These are phyloP conservation scores for Colletotrichum aenigma DNA, from an alignment of 2,329 filamentous ascomycete species.

Conservation along the genomic window DNA sequence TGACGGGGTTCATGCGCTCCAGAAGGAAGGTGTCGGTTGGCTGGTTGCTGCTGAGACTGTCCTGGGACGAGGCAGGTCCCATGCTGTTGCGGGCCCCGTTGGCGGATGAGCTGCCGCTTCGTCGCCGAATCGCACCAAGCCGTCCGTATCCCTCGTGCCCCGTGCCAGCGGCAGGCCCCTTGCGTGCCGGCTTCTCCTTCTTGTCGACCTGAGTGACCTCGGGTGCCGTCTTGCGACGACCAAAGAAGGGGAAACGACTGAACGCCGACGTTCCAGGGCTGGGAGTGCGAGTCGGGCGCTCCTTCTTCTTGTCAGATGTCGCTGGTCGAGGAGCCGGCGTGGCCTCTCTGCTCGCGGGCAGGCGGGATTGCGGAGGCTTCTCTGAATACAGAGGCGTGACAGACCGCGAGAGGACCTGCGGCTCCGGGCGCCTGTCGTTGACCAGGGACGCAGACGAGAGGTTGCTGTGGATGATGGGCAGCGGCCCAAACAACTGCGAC, in stretches of 20 bases:
- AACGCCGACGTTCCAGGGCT: constrained; percentile 64
- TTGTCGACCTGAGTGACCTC: constrained; percentile 55
- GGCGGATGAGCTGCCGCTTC: constrained; percentile 64
- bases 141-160: constrained; percentile 87
- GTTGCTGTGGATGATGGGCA: constrained; percentile 68
- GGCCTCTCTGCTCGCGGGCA: constrained; percentile 36
- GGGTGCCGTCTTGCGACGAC: constrained; percentile 69
- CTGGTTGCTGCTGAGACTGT: constrained; percentile 50
- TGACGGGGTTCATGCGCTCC: constrained; percentile 68
- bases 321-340: constrained; percentile 32
- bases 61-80: constrained; percentile 52
- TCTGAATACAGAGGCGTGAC: constrained; percentile 35
- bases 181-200: constrained; percentile 64
- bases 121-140: constrained; percentile 63
- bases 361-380: constrained; percentile 27
- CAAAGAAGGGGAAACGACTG: constrained; percentile 78
- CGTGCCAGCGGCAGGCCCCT: constrained; percentile 89
- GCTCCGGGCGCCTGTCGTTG: constrained; percentile 49
- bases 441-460: constrained; percentile 53
- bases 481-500: constrained; percentile 53
- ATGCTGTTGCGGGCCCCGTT: constrained; percentile 49
- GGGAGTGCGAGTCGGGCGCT: constrained; percentile 45
- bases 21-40: constrained; percentile 61
- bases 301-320: constrained; percentile 27
- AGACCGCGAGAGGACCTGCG: constrained; percentile 32